Percentiles rank a stretch among this genome's conserved stretches.
Evolutionary conservation across 352 stramenopile genomes (phyloP).

Genomic region (Aphanomyces cochlioides): DNA sequence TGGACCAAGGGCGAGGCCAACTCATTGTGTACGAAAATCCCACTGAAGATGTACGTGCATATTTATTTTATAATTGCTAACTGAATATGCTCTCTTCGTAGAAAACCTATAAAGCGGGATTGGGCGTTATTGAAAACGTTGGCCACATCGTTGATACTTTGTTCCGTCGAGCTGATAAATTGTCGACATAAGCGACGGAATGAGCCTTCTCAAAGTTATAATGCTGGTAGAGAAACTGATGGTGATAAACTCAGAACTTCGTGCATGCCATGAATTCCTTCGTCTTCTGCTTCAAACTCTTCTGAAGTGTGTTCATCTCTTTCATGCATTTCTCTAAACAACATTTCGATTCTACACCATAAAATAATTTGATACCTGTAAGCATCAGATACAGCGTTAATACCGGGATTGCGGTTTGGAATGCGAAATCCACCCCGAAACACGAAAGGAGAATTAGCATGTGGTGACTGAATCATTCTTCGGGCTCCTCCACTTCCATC

Average conservation of each 20-base stretch:
- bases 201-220: slow-evolving; percentile 9
- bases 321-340: slow-evolving; percentile 25
- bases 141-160: slow-evolving; percentile 95
- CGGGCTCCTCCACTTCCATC: slow-evolving; percentile 26
- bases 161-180: slow-evolving; percentile 84
- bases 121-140: slow-evolving; percentile 96
- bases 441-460: slow-evolving; percentile 41
- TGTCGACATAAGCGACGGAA: slow-evolving; percentile 51
- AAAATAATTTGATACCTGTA: slow-evolving; percentile 8
- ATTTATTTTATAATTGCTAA: slow-evolving; percentile 27
- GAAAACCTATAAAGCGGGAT: slow-evolving; percentile 90
- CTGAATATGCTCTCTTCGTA: slow-evolving; percentile 31
- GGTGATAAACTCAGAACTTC: slow-evolving; percentile 6
- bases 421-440: slow-evolving; percentile 57
- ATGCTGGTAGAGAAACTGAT: slow-evolving; percentile 25
- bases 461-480: slow-evolving; percentile 39
- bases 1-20: slow-evolving; percentile 98
- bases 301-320: slow-evolving; percentile 8
- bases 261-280: not conserved
- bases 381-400: slow-evolving; percentile 25
- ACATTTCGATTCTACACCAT: not conserved
- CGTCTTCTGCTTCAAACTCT: slow-evolving; percentile 20
- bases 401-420: slow-evolving; percentile 35
- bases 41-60: slow-evolving; percentile 85
- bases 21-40: slow-evolving; percentile 97